phyloP scores from a whole-genome alignment of 2,329 filamentous ascomycete genomes.

The Diplodia scrobiculata region DNA sequence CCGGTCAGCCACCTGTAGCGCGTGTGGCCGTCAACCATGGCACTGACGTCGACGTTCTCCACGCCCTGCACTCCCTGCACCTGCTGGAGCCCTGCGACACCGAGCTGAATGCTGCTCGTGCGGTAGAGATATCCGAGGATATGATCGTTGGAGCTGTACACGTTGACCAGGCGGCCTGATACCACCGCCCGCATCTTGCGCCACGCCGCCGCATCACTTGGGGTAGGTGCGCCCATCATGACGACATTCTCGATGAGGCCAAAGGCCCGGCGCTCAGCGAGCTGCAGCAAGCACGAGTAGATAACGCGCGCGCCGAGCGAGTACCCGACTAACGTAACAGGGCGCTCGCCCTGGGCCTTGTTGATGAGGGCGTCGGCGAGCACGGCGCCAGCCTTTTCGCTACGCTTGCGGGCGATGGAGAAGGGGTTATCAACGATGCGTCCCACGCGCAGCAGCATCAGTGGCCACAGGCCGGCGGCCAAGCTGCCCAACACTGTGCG shows the following conservation, averaged over 20 bases:
- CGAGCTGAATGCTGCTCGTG: constrained; percentile 77
- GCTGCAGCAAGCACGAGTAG: constrained; percentile 73
- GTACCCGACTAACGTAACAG: constrained; percentile 79
- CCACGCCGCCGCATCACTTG: constrained; percentile 73
- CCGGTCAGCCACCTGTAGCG: constrained; percentile 56
- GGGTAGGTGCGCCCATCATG: constrained; percentile 77
- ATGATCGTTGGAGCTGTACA: constrained; percentile 84
- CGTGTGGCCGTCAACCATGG: constrained; percentile 55
- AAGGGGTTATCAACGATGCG: constrained; percentile 79
- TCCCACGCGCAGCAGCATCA: constrained; percentile 51
- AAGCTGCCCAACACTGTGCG: constrained; percentile 54
- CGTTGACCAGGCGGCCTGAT: constrained; percentile 79
- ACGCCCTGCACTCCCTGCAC: constrained; percentile 69
- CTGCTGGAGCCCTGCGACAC: constrained; percentile 79
- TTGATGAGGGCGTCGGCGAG: constrained; percentile 82
- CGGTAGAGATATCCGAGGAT: constrained; percentile 86
- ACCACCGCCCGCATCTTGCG: constrained; percentile 75
- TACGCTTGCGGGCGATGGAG: constrained; percentile 71
- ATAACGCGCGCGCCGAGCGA: constrained; percentile 80
- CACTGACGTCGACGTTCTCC: constrained; percentile 58
- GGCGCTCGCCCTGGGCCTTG: constrained; percentile 76
- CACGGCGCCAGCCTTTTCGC: constrained; percentile 77
- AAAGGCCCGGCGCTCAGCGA: constrained; percentile 78
- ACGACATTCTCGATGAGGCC: constrained; percentile 82
- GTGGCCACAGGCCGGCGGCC: constrained; percentile 53